phyloP scores from a whole-genome alignment of 176 grass and related monocot species.

The Triticum monococcum region DNA sequence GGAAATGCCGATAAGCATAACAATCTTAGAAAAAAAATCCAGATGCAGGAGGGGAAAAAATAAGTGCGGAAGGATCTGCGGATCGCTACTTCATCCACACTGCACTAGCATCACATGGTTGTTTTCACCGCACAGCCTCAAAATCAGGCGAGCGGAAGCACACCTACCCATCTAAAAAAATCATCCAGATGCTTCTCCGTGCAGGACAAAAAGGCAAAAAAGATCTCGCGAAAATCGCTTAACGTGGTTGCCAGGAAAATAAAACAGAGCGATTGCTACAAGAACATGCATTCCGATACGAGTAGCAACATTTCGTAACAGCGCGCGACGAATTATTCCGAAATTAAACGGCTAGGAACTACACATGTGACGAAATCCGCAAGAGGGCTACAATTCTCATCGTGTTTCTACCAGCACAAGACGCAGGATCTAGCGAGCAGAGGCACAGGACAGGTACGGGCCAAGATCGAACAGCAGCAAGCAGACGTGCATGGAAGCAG shows the following conservation, averaged over 20 bases:
- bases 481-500: no score
- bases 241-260: not conserved
- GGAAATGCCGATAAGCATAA: no score
- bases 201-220: not conserved
- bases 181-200: no score
- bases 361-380: not conserved
- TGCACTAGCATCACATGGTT: not conserved
- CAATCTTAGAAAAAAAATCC: not conserved
- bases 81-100: not conserved
- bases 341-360: not conserved
- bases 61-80: not conserved
- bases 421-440: not conserved
- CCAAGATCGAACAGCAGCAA: not conserved
- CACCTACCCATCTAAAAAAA: no score
- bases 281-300: not conserved
- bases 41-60: not conserved
- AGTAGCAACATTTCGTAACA: not conserved
- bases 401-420: no score
- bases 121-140: not conserved
- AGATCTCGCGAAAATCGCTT: not conserved
- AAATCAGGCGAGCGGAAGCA: no score
- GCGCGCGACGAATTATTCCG: not conserved
- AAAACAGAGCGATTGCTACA: not conserved
- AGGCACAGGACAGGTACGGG: no score
- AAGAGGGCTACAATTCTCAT: not conserved